Percentiles rank a stretch among this genome's conserved stretches.
Evolutionary conservation across 768 basidiomycete genomes (phyloP).

Genomic region (Mycena rebaudengoi): DNA sequence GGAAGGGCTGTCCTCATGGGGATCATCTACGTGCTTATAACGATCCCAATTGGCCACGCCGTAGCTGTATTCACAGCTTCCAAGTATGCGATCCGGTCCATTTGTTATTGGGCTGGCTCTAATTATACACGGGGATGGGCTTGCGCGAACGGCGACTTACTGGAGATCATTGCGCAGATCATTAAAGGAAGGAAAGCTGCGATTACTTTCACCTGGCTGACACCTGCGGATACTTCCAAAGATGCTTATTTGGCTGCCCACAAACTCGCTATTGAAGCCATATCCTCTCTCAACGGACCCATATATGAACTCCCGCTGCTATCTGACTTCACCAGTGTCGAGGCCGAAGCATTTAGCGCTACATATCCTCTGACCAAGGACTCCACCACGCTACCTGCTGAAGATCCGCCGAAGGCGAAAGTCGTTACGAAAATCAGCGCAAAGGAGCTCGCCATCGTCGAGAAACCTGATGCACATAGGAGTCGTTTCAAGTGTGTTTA

Average conservation of each 20-base stretch:
- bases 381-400: not conserved
- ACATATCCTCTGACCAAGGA: not conserved
- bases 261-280: not conserved
- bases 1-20: not conserved
- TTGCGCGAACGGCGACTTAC: not conserved
- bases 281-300: no score
- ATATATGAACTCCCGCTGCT: no score
- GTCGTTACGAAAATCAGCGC: not conserved
- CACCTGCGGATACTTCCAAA: no score
- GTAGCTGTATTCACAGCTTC: not conserved
- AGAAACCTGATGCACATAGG: not conserved
- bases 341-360: no score
- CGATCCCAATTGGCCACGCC: rapidly evolving
- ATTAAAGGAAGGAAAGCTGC: not conserved
- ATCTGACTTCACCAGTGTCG: no score
- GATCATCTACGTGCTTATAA: not conserved
- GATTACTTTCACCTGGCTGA: not conserved
- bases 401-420: not conserved
- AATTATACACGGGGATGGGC: not conserved
- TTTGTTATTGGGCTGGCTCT: not conserved
- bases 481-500: not conserved
- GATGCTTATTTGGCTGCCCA: not conserved
- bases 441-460: not conserved
- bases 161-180: not conserved
- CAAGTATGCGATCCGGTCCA: not conserved